Evolutionary conservation across 805 yeast genomes (phyloP), one percentile per base, ranked within the genome.

Genomic region (Lachancea meyersii): DNA sequence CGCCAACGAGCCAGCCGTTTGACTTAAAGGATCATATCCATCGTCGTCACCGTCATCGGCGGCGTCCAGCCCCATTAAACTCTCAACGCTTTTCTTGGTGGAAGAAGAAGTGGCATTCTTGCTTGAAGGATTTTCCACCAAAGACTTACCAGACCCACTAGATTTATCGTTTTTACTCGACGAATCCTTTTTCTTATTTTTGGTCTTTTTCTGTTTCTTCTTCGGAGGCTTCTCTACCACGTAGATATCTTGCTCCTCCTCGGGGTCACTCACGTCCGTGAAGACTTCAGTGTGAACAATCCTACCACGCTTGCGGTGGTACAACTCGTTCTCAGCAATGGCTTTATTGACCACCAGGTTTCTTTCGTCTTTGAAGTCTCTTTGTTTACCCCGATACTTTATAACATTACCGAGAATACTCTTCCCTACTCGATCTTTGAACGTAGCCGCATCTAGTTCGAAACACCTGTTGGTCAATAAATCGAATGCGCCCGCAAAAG

Each of bases 401-500:
- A 86, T 83, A 13, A 86, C 82, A 48, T 82, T 85, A 2, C 95
- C 95, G 42, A 87, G 64, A 5, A 87, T 80, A 51, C 86, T 82
- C 61, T 76, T 77, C 0, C 87, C 89, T 5, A 79, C 52, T 46
- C 95, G 67, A 41, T 75, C 72, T 53, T 77, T 81, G 54, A 80
- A 82, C 0, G 85, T 68, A 0, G 86, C 78, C 11, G 66, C 62
- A 52, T 85, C 75, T 63, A 87, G 65, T 35, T 79, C 85, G 60
- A 81, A 86, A 58, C 95, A 86, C 50, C 79, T 77, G 51, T 81
- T 82, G 0, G 80, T 76, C 27, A 88, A 65, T 41, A 87, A 58
- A 55, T 85, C 93, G 65, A 72, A 88, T 0, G 96, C 96, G 31
- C 95, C 95, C 14, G 82, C 80, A 66, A 91, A 88, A 0, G 96